Conservation (phyloP, 176 grass and related monocot genomes). For the Oropetium thomaeum region DNA sequence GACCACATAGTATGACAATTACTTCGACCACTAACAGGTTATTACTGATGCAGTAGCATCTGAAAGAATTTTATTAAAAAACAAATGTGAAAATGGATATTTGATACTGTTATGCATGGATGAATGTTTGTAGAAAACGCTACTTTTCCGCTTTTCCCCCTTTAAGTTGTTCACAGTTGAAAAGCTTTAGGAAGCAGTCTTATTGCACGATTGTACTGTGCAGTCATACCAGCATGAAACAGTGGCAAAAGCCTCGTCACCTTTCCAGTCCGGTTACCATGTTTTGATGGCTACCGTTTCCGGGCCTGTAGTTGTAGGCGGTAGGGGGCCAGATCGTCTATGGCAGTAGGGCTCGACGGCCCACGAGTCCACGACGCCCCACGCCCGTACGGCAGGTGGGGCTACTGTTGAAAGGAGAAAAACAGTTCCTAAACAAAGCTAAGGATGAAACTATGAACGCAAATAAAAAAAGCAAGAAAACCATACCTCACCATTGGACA, state of each 20-base stretch:
- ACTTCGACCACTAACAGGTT: too few species aligned
- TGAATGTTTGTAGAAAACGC: background rate
- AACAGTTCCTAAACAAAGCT: background rate
- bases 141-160: background rate
- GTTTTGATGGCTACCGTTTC: constrained; percentile 4
- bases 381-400: background rate
- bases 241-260: background rate
- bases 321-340: constrained; percentile 21
- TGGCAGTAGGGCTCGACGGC: background rate
- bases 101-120: background rate
- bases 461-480: background rate
- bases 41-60: background rate
- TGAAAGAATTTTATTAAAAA: too few species aligned
- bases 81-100: background rate
- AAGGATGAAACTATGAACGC: too few species aligned
- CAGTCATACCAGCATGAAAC: background rate
- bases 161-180: background rate
- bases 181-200: background rate
- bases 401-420: background rate
- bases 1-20: too few species aligned
- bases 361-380: too few species aligned
- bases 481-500: background rate
- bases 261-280: constrained; percentile 11
- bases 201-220: background rate
- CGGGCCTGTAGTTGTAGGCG: background rate